phyloP scores from a whole-genome alignment of 2,329 filamentous ascomycete species.

The Paraphaeosphaeria sporulosa region DNA sequence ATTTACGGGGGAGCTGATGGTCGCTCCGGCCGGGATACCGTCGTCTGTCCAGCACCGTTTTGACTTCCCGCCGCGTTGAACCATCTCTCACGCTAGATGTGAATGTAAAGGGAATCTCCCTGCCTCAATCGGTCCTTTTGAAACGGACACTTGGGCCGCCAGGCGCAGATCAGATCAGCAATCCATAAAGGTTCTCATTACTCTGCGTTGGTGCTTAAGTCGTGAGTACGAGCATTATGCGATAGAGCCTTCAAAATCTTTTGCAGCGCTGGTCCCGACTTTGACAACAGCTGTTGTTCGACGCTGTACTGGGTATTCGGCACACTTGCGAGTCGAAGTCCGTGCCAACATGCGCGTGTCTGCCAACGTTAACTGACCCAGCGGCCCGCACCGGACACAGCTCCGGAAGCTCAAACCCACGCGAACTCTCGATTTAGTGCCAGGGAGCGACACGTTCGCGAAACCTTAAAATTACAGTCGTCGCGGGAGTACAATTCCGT shows the following conservation, averaged over 20 bases:
- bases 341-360: not conserved
- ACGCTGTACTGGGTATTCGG: not conserved
- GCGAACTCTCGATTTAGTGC: not conserved
- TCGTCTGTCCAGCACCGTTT: not conserved
- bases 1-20: not conserved
- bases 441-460: not conserved
- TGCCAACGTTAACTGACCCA: slow-evolving; percentile 12
- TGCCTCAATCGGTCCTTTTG: slow-evolving; percentile 2
- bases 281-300: not conserved
- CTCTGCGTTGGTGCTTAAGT: not conserved
- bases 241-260: not conserved
- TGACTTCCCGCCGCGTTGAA: not conserved
- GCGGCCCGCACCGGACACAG: slow-evolving; percentile 27
- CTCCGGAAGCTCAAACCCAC: slow-evolving; percentile 20
- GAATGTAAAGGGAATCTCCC: not conserved
- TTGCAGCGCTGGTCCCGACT: not conserved
- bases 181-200: not conserved
- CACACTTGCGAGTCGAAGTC: not conserved
- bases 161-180: slow-evolving; percentile 3
- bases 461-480: not conserved
- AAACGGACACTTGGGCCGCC: not conserved
- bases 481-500: not conserved
- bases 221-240: not conserved
- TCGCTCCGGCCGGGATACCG: not conserved
- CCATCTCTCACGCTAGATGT: not conserved